Evolutionary conservation across 1,284 basidiomycete species (phyloP), one percentile per base, ranked within the genome.

Genomic region (Boletellus sp.): DNA sequence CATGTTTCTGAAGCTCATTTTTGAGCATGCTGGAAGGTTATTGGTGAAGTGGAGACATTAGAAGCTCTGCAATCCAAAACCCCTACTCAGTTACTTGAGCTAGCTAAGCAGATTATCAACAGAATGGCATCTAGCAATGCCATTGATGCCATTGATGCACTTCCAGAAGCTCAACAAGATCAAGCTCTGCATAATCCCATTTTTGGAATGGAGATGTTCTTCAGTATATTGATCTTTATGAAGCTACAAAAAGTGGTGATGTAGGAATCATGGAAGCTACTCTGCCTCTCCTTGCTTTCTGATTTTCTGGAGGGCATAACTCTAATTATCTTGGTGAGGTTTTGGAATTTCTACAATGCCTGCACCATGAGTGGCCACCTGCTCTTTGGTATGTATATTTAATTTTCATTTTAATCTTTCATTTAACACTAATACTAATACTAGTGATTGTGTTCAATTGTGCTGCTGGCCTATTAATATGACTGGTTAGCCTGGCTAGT

Each of bases 131-230:
- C 46, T 8, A 42, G 36, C 6, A 2, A 19, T 5, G 42, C 34
- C 3, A 8, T 45, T 29, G 44, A 47, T 16, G 14, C 1, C 5
- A 36, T 43, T 19, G 21, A 47, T 20, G 2, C 30, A 10, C 43
- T 26, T n/a, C 36, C 41, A 9, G 17, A 47, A 16, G 42, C 11
- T 8, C 9, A 48, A n/a, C 16, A 38, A 16, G 60, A 60, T 32
- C 45, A 59, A 19, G 16, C 48, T 5, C 19, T 48, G 0, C 16
- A 25, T 0, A 47, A 57, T 16, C 20, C 51, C 4, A 37, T 55
- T 1, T 36, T 57, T 61, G 55, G 35, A 55, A 57, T 33, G 26
- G 43, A 1, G 64, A 69, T 51, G 23, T 59, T 2, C 47, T 67
- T 0, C 20, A 40, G 0, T 53, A 53, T 41, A 26, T 53, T 30